Evolutionary conservation across 352 stramenopile species (phyloP).

Genomic region (Phytophthora crassamura): DNA sequence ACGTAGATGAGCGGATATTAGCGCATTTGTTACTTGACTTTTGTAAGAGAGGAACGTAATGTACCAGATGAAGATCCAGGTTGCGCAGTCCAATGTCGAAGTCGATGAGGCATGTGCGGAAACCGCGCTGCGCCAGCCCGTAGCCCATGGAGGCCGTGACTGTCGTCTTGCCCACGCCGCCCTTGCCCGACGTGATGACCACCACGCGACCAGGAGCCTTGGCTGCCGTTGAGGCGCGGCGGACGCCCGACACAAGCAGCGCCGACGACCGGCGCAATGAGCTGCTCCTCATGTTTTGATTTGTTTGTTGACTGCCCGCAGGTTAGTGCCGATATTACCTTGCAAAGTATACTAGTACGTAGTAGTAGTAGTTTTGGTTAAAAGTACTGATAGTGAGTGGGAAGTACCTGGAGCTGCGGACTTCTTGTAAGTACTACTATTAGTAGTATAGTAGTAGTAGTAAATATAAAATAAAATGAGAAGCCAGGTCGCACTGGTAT

Average conservation of each 20-base stretch:
- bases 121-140: constrained; percentile 82
- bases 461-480: no score
- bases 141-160: constrained; percentile 89
- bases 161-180: constrained; percentile 94
- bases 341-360: no score
- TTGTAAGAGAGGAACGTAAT: constrained; percentile 11
- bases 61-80: constrained; percentile 90
- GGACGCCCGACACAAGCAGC: constrained; percentile 10
- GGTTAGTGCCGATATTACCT: no score
- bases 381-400: no score
- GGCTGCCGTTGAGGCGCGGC: constrained; percentile 14
- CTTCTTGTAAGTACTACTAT: no score
- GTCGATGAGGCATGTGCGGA: constrained; percentile 92
- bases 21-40: background rate
- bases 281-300: constrained; percentile 19
- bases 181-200: constrained; percentile 93
- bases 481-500: no score
- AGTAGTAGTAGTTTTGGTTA: no score
- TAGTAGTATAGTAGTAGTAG: no score
- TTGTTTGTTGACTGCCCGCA: constrained; percentile 1
- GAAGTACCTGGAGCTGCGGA: no score
- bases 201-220: constrained; percentile 73
- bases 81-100: constrained; percentile 96
- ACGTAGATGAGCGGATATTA: constrained; percentile 6
- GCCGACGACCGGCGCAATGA: constrained; percentile 11